Conservation (phyloP, 2,329 filamentous ascomycete genomes). For the Alternaria infectoria region DNA sequence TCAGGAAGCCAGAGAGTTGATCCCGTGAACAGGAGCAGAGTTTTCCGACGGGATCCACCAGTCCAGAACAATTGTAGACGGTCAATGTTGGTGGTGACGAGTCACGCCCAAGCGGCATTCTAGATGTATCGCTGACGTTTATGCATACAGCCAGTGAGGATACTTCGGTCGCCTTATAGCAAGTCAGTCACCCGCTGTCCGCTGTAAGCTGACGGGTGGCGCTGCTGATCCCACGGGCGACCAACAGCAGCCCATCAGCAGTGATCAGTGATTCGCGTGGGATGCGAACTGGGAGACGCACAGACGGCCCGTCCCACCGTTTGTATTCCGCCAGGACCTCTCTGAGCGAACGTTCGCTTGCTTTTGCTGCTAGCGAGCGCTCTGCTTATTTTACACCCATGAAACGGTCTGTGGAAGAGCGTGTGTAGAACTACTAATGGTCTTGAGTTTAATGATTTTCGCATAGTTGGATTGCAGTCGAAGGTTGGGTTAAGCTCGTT, state of each 20-base stretch:
- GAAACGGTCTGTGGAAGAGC: neutral
- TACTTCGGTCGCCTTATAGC: neutral
- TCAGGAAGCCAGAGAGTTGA: neutral
- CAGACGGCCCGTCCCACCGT: neutral
- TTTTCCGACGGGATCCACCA: neutral
- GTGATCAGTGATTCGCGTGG: neutral
- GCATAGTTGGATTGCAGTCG: neutral
- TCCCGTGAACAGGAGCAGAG: neutral
- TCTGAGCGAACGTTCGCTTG: neutral
- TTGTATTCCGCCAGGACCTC: neutral
- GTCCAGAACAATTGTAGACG: neutral
- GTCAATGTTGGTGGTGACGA: neutral
- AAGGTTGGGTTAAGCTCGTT: neutral
- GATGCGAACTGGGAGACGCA: neutral
- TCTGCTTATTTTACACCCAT: neutral
- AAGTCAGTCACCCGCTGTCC: neutral
- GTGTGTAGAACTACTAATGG: neutral
- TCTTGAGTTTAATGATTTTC: neutral
- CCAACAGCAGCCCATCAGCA: neutral
- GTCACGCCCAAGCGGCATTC: neutral
- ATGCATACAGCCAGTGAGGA: neutral
- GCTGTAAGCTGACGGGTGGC: conserved; percentile 1
- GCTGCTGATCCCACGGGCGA: neutral
- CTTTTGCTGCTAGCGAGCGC: neutral
- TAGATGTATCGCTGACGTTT: neutral